Base-by-base conservation (phyloP, 352 stramenopile species). In the Pythium aquatile region DNA sequence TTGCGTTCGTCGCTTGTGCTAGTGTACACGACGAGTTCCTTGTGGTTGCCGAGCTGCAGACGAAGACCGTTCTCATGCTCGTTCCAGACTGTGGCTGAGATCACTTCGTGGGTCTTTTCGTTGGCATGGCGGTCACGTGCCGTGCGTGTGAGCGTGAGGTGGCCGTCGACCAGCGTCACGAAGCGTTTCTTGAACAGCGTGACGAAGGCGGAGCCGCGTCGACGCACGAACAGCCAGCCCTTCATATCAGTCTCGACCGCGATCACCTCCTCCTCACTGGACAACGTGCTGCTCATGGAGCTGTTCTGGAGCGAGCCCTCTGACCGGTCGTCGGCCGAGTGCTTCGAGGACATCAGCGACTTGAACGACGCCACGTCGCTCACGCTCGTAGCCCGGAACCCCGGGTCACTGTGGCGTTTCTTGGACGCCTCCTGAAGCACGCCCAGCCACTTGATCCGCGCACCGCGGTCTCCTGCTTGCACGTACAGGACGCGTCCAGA, bases 141-240 rank as follows among this genome's bases (percentile, higher is more conserved):
- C 17, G 71, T 70, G 2, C 62, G 70, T 47, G 71, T 65, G 32
- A 90, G 49, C 9, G 62, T 74, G 49, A 90, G 24, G 48, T 78
- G 75, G 54, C 81, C 81, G 56, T 88, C 68, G 1, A 47, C 53
- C 0, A 87, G 63, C 61, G 65, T 74, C 59, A 88, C 57, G 48
- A 73, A 88, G 33, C 81, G 81, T 69, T 82, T 85, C 69, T 82
- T 87, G 71, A 71, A 88, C 13, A 68, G 52, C 9, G 63, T 73
- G 8, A 88, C 28, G 44, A 76, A 63, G 1, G 51, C 30, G 14
- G 58, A 52, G 28, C 35, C 44, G 10, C 60, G 40, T 14, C 68
- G 62, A 1, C 79, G 77, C 32, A 87, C 49, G 42, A 73, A 63
- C 55, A 90, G 68, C 58, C 76, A 86, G 37, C 79, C 81, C 42